Base-by-base conservation (phyloP, 345 rosid genomes). In the Erodium maritimum region DNA sequence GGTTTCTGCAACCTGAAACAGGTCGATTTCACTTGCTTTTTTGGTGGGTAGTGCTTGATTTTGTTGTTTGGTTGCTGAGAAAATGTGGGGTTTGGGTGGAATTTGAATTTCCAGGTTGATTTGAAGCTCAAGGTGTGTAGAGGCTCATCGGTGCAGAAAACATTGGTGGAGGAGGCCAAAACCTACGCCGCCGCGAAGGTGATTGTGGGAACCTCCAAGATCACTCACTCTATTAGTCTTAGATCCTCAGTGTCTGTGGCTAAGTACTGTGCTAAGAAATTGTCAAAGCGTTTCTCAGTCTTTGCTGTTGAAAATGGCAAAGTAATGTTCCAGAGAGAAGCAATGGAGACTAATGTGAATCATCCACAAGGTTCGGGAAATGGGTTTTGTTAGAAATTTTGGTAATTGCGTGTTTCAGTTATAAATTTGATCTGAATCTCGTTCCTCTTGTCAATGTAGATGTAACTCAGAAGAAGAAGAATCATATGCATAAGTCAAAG, bases 1-100 rank as follows among this genome's bases (percentile, higher is more conserved):
- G 94, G 98, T 58, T 88, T 91, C 89, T 91, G 98, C 88, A 85
- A 86, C 74, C 70, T 91, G 70, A 91, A 91, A 58, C 96, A 86
- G 95, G 98, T 74, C 46, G 20, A 4, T 46, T 22, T 54, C 19
- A 17, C 13, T 54, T 34, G 29, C 19, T 24, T 63, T 50, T 22
- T 21, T 56, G 16, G 13, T 33, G 17, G 33, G 33, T 60, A 23
- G 55, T 45, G 6, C 9, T 18, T 25, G 34, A 17, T 59, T 45
- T 54, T 2, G 24, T 51, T 46, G 50, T 37, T 65, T 50, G 19
- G 29, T 59, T 61, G 4, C 19, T n/a, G 58, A 16, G 59, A 63
- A 61, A 62, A 51, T 60, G 33, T 17, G 17, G 12, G 65, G 21
- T 18, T 14, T 50, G 55, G n/a, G n/a, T 50, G 18, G 5, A 52